Evolutionary conservation across 805 yeast species (phyloP).

Genomic region (Candida sithepensis): DNA sequence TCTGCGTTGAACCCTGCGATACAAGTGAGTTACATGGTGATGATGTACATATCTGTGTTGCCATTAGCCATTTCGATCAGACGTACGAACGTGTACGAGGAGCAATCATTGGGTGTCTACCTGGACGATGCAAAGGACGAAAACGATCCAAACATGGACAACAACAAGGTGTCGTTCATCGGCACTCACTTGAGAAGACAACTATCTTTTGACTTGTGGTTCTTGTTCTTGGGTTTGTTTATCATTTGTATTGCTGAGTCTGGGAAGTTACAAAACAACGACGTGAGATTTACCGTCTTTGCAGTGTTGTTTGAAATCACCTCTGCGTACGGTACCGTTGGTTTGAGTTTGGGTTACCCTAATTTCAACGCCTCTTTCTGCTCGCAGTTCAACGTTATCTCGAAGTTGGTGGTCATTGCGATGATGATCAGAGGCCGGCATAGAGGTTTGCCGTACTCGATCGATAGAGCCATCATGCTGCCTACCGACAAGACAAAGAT

Average conservation of each 20-base stretch:
- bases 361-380: constrained; percentile 63
- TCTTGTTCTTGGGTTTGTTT: constrained; percentile 78
- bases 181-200: constrained; percentile 89
- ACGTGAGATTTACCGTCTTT: constrained; percentile 59
- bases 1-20: constrained; percentile 80
- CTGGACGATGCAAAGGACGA: constrained; percentile 31
- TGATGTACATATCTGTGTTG: constrained; percentile 97
- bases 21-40: constrained; percentile 87
- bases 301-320: constrained; percentile 80
- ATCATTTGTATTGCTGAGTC: constrained; percentile 87
- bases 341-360: constrained; percentile 84
- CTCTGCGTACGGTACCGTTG: constrained; percentile 96
- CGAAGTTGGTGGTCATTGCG: constrained; percentile 81
- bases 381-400: constrained; percentile 64
- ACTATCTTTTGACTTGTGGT: constrained; percentile 93
- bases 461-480: constrained; percentile 90
- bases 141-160: constrained; percentile 34
- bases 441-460: constrained; percentile 89
- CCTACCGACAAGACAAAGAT: constrained; percentile 64
- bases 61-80: constrained; percentile 96
- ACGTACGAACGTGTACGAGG: constrained; percentile 96
- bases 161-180: constrained; percentile 57
- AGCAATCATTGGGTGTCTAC: constrained; percentile 93
- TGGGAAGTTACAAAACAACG: constrained; percentile 44
- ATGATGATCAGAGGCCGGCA: constrained; percentile 94